Percentiles rank a stretch among this genome's conserved stretches.
These are phyloP conservation scores for Penicillium polonicum DNA, from an alignment of 2,329 filamentous ascomycete genomes.

Conservation along the genomic window DNA sequence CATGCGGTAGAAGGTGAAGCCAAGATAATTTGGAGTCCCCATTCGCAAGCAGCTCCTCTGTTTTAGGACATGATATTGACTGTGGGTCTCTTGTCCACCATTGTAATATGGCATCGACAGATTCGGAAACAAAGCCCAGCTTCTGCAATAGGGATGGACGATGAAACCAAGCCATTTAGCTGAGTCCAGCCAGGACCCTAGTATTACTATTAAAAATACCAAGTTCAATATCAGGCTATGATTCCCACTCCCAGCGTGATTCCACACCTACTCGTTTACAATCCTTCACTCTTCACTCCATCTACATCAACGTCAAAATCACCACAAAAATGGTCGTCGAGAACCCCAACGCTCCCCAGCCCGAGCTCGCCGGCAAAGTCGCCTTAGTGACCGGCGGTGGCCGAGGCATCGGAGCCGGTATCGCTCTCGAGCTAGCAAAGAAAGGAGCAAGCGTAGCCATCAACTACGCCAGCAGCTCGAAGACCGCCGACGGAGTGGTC, in stretches of 20 bases:
- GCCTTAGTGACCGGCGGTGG: conserved; percentile 38
- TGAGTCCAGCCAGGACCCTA: not conserved
- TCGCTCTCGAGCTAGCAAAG: conserved; percentile 42
- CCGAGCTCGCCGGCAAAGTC: conserved; percentile 38
- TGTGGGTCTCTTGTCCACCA: not conserved
- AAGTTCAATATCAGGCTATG: conserved; percentile 1
- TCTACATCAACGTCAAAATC: not conserved
- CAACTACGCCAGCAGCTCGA: conserved; percentile 57
- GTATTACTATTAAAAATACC: not conserved
- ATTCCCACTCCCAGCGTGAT: not conserved
- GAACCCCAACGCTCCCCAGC: conserved; percentile 11
- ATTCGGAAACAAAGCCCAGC: conserved; percentile 2
- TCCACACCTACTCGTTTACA: not conserved
- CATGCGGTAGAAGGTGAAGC: conserved; percentile 14
- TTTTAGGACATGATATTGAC: not conserved
- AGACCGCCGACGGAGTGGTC: conserved; percentile 65
- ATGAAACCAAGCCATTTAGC: not conserved
- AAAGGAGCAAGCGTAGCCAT: conserved; percentile 42
- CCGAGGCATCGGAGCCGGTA: conserved; percentile 45
- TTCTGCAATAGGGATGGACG: not conserved
- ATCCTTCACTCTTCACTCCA: not conserved
- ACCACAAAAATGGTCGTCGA: conserved; percentile 17
- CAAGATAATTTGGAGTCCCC: not conserved
- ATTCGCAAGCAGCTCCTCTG: conserved; percentile 3
- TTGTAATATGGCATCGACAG: not conserved